A percentile compares a stretch with the other conserved stretches of the same genome.
Conservation (phyloP, 257 asterid species). For the Fraxinus excelsior region DNA sequence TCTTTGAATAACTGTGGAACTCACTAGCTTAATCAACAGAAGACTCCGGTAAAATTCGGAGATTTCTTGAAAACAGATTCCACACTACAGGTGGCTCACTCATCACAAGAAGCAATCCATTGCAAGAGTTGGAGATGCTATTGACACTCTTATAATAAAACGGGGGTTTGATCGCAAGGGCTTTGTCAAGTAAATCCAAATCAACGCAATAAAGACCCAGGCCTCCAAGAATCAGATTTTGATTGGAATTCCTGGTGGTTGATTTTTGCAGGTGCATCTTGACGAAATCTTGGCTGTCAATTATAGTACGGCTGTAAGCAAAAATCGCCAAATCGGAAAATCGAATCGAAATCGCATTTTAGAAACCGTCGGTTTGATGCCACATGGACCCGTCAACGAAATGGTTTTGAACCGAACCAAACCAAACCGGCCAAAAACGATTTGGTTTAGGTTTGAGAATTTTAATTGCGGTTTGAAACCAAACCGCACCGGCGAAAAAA, state of each 20-base stretch:
- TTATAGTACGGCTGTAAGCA: no score
- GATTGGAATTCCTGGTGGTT: constrained; percentile 25
- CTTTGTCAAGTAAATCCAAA: constrained; percentile 28
- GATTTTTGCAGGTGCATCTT: constrained; percentile 45
- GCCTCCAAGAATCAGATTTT: constrained; percentile 45
- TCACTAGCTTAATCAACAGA: constrained; percentile 16
- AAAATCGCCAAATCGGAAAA: no score
- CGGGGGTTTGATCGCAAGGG: constrained; percentile 33
- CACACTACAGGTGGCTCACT: constrained; percentile 43
- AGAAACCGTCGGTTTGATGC: no score
- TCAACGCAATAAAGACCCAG: constrained; percentile 32
- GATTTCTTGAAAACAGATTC: constrained; percentile 52
- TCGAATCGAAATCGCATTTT: no score
- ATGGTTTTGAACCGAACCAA: no score
- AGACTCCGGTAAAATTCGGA: constrained; percentile 37
- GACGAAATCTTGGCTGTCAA: constrained; percentile 47
- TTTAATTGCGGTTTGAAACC: no score
- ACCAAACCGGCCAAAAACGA: no score
- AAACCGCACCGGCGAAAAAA: no score
- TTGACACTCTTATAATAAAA: constrained; percentile 36
- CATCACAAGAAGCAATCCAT: constrained; percentile 44
- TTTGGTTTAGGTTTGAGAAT: no score
- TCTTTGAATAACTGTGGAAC: constrained; percentile 8
- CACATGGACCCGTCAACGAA: no score
- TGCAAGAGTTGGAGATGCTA: constrained; percentile 34